Evolutionary conservation across 352 stramenopile species (phyloP).

Genomic region (Bremia lactucae): DNA sequence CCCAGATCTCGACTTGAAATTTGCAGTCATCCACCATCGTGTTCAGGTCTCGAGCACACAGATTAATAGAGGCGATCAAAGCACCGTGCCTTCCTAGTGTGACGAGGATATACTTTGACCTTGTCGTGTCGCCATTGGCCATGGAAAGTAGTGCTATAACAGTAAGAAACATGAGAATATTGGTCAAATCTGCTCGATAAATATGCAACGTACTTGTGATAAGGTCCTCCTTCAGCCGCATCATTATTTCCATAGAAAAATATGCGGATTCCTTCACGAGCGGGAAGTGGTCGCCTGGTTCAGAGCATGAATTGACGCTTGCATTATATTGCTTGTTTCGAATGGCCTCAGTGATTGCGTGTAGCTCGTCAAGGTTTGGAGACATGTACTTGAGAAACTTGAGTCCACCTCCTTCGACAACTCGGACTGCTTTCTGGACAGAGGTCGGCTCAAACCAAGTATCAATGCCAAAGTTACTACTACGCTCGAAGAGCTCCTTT

Average conservation of each 20-base stretch:
- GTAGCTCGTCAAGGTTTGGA: conserved; percentile 66
- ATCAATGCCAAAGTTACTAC: conserved; percentile 24
- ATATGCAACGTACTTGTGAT: conserved; percentile 33
- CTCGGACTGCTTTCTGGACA: conserved; percentile 63
- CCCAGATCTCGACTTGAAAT: conserved; percentile 45
- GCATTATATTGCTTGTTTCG: conserved; percentile 12
- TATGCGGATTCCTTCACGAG: conserved; percentile 36
- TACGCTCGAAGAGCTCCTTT: conserved; percentile 35
- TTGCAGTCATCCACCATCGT: conserved; percentile 17
- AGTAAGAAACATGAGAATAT: conserved; percentile 2
- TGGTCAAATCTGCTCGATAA: background rate
- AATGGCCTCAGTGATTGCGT: conserved; percentile 58
- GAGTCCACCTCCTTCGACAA: conserved; percentile 40
- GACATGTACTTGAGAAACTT: conserved; percentile 57
- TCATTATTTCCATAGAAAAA: conserved; percentile 33
- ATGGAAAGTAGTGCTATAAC: conserved; percentile 48
- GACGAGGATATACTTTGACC: conserved; percentile 58
- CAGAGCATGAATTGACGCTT: conserved; percentile 10
- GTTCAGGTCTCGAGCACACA: conserved; percentile 22
- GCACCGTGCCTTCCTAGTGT: conserved; percentile 72
- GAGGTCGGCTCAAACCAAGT: conserved; percentile 83
- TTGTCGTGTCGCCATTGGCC: conserved; percentile 34
- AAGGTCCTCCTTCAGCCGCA: conserved; percentile 51
- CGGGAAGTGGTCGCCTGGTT: conserved; percentile 36
- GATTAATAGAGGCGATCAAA: conserved; percentile 54